These are phyloP conservation scores for Fusarium anthophilum DNA, from an alignment of 2,329 filamentous ascomycete genomes.

Conservation along the genomic window DNA sequence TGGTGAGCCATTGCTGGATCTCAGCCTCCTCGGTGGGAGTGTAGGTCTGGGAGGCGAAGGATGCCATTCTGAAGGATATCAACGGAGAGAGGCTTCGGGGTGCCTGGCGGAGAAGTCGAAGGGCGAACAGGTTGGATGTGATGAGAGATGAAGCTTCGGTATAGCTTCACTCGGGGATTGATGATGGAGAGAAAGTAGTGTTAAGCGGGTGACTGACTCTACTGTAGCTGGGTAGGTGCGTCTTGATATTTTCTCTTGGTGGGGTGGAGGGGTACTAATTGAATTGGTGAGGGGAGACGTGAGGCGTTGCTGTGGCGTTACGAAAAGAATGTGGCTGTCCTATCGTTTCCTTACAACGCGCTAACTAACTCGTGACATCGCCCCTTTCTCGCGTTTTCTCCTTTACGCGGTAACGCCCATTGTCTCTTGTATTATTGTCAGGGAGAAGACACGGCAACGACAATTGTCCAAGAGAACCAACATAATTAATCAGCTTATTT, in stretches of 20 bases:
- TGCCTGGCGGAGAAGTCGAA: constrained; percentile 49
- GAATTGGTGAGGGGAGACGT: constrained; percentile 4
- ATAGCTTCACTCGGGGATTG: constrained; percentile 36
- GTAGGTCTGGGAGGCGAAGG: constrained; percentile 75
- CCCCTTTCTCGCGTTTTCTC: constrained; percentile 47
- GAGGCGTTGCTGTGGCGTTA: constrained; percentile 8
- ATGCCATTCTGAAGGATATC: constrained; percentile 64
- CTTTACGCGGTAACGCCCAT: constrained; percentile 30
- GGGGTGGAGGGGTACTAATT: constrained; percentile 39
- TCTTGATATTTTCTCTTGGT: constrained; percentile 36
- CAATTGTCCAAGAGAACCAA: constrained; percentile 11
- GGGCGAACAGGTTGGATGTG: constrained; percentile 53
- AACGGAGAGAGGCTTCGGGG: constrained; percentile 49
- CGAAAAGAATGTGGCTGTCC: background rate
- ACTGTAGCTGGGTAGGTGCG: background rate
- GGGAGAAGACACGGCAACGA: background rate
- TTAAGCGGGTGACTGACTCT: constrained; percentile 12
- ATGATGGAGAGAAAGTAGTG: background rate
- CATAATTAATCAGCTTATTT: constrained; percentile 2
- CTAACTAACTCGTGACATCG: constrained; percentile 47
- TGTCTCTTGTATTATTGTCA: background rate
- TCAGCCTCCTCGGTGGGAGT: constrained; percentile 83
- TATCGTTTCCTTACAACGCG: constrained; percentile 13
- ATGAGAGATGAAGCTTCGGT: constrained; percentile 38
- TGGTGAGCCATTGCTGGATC: constrained; percentile 88